Evolutionary conservation across 2,329 filamentous ascomycete species (phyloP).

Genomic region (Fusarium chlamydosporum): DNA sequence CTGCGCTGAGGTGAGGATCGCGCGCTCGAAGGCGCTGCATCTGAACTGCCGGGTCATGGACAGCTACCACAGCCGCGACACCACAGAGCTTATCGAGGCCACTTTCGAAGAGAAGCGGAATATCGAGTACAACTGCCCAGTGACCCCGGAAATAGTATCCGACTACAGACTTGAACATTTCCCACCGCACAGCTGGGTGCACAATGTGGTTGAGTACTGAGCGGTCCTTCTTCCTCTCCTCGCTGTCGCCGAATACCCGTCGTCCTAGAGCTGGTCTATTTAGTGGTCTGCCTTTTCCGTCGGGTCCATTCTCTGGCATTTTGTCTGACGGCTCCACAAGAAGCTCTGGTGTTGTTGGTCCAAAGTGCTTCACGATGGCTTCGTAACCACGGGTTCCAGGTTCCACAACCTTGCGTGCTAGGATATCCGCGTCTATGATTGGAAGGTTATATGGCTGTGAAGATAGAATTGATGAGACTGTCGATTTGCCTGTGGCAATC

Average conservation of each 20-base stretch:
- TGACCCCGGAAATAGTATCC: slow-evolving; percentile 79
- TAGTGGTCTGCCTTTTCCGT: slow-evolving; percentile 78
- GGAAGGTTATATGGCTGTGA: slow-evolving; percentile 86
- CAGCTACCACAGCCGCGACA: slow-evolving; percentile 87
- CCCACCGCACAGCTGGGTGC: slow-evolving; percentile 87
- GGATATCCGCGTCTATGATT: slow-evolving; percentile 92
- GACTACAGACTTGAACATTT: slow-evolving; percentile 84
- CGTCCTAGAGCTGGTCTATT: slow-evolving; percentile 89
- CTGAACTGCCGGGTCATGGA: slow-evolving; percentile 83
- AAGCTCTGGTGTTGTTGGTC: slow-evolving; percentile 85
- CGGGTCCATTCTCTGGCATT: slow-evolving; percentile 68
- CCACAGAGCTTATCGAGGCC: slow-evolving; percentile 89
- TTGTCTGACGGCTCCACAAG: slow-evolving; percentile 71
- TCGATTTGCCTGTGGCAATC: slow-evolving; percentile 98
- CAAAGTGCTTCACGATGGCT: slow-evolving; percentile 86
- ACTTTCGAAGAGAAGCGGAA: slow-evolving; percentile 92
- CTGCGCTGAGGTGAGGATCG: slow-evolving; percentile 82
- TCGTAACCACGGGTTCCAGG: slow-evolving; percentile 88
- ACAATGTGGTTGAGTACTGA: slow-evolving; percentile 89
- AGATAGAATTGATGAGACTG: slow-evolving; percentile 86
- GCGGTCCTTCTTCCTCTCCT: slow-evolving; percentile 78
- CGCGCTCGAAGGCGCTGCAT: slow-evolving; percentile 82
- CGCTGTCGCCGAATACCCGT: slow-evolving; percentile 85
- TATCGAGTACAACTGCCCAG: slow-evolving; percentile 93
- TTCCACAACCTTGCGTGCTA: slow-evolving; percentile 94